Conservation (phyloP, 257 asterid genomes). For the Misopates orontium region DNA sequence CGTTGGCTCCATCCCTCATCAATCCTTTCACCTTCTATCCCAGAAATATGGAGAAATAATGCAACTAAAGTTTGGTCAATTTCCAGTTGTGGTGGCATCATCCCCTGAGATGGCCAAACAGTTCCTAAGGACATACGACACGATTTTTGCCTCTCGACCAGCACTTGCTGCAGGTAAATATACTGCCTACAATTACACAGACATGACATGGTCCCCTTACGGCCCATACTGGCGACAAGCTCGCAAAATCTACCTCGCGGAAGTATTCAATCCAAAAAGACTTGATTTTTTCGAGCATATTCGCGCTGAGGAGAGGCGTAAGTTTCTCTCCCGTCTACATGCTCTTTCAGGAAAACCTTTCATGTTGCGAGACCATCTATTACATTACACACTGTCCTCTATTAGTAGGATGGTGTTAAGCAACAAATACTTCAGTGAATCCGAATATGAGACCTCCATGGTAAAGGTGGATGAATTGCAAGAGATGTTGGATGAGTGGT, state of each 20-base stretch:
- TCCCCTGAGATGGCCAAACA: slow-evolving; percentile 45
- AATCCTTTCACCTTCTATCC: slow-evolving; percentile 27
- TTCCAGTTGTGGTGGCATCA: slow-evolving; percentile 39
- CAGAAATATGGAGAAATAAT: slow-evolving; percentile 40
- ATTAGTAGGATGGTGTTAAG: slow-evolving; percentile 34
- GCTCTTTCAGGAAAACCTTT: slow-evolving; percentile 34
- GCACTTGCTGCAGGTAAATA: slow-evolving; percentile 39
- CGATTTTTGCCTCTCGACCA: slow-evolving; percentile 40
- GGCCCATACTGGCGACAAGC: slow-evolving; percentile 42
- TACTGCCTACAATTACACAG: slow-evolving; percentile 27
- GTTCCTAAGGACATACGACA: slow-evolving; percentile 36
- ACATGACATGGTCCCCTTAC: slow-evolving; percentile 38
- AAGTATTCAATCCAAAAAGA: slow-evolving; percentile 27
- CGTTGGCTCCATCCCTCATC: slow-evolving; percentile 24
- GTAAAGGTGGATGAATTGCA: slow-evolving; percentile 25
- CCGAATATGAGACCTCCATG: neutral
- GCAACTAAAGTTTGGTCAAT: slow-evolving; percentile 36
- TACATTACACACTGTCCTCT: slow-evolving; percentile 17
- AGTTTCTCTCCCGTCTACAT: slow-evolving; percentile 23
- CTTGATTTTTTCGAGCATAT: slow-evolving; percentile 30
- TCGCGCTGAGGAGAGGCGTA: slow-evolving; percentile 28
- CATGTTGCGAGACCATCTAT: slow-evolving; percentile 26
- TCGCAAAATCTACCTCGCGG: slow-evolving; percentile 27
- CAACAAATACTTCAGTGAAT: slow-evolving; percentile 19
- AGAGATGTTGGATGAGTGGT: slow-evolving; percentile 34